Base-by-base conservation (phyloP, 2,329 filamentous ascomycete genomes). In the Stagonosporopsis vannaccii region DNA sequence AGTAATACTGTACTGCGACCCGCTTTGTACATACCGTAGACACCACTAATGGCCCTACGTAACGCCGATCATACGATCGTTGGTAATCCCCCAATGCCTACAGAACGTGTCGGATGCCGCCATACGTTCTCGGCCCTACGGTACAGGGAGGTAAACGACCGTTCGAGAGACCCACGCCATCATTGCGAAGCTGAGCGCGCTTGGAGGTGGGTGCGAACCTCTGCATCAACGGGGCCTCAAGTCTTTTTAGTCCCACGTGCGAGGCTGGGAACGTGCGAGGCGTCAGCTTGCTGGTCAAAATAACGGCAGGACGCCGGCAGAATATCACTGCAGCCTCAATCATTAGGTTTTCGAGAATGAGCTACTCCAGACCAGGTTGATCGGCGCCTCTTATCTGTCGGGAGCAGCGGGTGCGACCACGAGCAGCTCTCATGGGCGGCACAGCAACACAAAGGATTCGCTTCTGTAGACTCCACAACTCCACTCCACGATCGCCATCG, bases 401-500 rank as follows among this genome's bases (percentile, higher is more conserved):
- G 46, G 11, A 36, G 23, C 22, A 19, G 30, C 46, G 46, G 46
- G 12, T 45, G 20, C 17, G 23, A 22, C 22, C 33, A 42, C 30
- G 36, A 51, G 28, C 37, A 36, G 42, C 30, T 36, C 23, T 32
- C 26, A 41, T 19, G n/a, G 11, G 37, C 45, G 28, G 17, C 19
- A 41, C 35, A 40, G 36, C 28, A 25, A 47, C 23, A 37, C 9
- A 11, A 17, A 23, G 35, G 28, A 20, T 35, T 51, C 46, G 41
- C 53, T 26, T 30, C 36, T 51, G 46, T 47, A 47, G 47, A 39
- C 47, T 48, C 47, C 53, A 56, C 47, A 22, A 22, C 41, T 51
- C 47, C 53, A 51, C 47, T 41, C 25, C 15, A 47, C n/a, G 47
- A 56, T 56, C 53, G 36, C 36, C 47, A 37, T 51, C 32, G 47